Evolutionary conservation across 495 filamentous ascomycete genomes (phyloP).

Genomic region (Penicillium canariense): DNA sequence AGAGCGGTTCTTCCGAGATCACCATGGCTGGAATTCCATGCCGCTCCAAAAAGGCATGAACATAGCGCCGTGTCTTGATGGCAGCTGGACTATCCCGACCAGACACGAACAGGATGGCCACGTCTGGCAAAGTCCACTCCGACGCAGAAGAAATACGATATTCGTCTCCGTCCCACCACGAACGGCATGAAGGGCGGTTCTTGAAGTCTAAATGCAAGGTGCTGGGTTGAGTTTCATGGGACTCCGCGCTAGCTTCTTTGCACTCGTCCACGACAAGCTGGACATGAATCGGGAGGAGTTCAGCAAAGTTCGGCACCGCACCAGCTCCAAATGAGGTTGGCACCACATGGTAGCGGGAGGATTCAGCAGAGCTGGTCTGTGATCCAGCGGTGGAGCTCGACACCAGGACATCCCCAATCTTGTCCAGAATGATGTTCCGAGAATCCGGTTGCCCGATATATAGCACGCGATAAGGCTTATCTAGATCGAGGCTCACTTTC

Average conservation of each 20-base stretch:
- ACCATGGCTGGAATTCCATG: conserved; percentile 66
- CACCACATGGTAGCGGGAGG: conserved; percentile 70
- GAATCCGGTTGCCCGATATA: conserved; percentile 63
- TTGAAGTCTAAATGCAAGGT: conserved; percentile 59
- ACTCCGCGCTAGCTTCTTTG: conserved; percentile 48
- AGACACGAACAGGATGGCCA: conserved; percentile 67
- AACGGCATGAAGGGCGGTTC: conserved; percentile 48
- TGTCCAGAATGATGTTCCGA: conserved; percentile 69
- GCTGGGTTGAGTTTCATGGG: conserved; percentile 39
- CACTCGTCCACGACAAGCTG: conserved; percentile 77
- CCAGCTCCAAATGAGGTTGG: conserved; percentile 66
- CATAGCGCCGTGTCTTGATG: conserved; percentile 51
- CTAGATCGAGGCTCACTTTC: conserved; percentile 56
- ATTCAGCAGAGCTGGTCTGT: conserved; percentile 47
- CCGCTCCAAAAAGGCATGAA: conserved; percentile 61
- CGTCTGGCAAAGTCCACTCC: conserved; percentile 66
- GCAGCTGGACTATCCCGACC: conserved; percentile 48
- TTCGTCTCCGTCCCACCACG: conserved; percentile 45
- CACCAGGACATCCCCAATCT: conserved; percentile 64
- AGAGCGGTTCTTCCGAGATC: conserved; percentile 60
- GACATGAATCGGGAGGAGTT: conserved; percentile 72
- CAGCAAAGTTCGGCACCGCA: conserved; percentile 56
- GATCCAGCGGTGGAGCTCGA: conserved; percentile 44
- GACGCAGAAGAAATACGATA: conserved; percentile 45
- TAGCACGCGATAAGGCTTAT: conserved; percentile 66